These are phyloP conservation scores for Gorgonomyces haynaldii DNA, from an alignment of 192 early-diverging fungal species.

Conservation along the genomic window DNA sequence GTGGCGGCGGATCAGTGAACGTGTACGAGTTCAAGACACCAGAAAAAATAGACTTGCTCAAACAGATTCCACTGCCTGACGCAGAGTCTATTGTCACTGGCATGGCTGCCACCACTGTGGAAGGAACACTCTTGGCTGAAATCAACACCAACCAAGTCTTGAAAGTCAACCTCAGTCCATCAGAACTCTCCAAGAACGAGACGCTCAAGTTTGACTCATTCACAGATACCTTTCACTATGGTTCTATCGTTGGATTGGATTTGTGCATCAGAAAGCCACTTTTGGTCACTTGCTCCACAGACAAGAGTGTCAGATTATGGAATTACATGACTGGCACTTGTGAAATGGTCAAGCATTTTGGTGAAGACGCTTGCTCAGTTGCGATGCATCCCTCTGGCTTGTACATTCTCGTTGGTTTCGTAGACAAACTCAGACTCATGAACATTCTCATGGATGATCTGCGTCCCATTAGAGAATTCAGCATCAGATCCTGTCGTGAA, in stretches of 20 bases:
- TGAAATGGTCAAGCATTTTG: conserved; percentile 39
- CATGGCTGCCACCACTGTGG: conserved; percentile 9
- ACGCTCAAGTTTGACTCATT: conserved; percentile 21
- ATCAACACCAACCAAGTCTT: conserved; percentile 18
- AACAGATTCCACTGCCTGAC: background rate
- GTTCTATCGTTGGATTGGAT: conserved; percentile 35
- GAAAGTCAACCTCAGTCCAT: conserved; percentile 15
- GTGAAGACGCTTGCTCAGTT: conserved; percentile 38
- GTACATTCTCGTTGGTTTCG: conserved; percentile 42
- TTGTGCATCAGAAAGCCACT: conserved; percentile 43
- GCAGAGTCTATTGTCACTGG: background rate
- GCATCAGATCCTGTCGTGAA: conserved; percentile 40
- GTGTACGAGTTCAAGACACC: conserved; percentile 19
- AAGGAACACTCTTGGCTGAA: conserved; percentile 26
- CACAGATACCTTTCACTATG: conserved; percentile 34
- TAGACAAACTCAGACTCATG: conserved; percentile 44
- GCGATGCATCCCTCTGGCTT: conserved; percentile 46
- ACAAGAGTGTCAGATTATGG: conserved; percentile 41
- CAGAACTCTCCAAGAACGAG: conserved; percentile 12
- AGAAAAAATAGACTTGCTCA: conserved; percentile 1
- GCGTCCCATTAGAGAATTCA: conserved; percentile 36
- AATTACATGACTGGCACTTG: conserved; percentile 40
- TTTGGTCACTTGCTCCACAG: conserved; percentile 32
- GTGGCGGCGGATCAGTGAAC: conserved; percentile 16
- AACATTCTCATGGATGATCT: conserved; percentile 49